A percentile compares a stretch with the other conserved stretches of the same genome.
Evolutionary conservation across 129 eudicot genomes (phyloP).

Genomic region (Glebionis coronaria): DNA sequence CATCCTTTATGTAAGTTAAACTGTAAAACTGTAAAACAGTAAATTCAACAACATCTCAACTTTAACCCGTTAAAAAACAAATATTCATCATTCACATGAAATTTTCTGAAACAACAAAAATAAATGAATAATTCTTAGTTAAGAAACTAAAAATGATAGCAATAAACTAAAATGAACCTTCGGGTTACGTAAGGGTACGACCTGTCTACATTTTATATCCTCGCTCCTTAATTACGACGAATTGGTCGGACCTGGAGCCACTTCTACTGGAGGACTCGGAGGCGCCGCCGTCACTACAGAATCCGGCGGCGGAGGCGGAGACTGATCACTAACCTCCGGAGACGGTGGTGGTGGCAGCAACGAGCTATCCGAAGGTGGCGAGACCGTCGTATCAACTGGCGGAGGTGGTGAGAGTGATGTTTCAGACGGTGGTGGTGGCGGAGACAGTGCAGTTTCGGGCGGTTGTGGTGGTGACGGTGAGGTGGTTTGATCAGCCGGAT

Average conservation of each 20-base stretch:
- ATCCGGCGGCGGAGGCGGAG: no score
- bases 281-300: slow-evolving; percentile 24
- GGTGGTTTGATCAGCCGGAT: slow-evolving; percentile 31
- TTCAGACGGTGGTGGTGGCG: not conserved
- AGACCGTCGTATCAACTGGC: not conserved
- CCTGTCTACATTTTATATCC: no score
- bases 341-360: not conserved
- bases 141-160: no score
- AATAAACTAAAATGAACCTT: not conserved
- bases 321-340: no score
- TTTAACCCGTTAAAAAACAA: not conserved
- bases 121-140: slow-evolving; percentile 13
- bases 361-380: not conserved
- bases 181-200: not conserved
- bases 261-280: slow-evolving; percentile 38
- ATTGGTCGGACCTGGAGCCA: slow-evolving; percentile 58
- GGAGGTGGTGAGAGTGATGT: not conserved
- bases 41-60: slow-evolving; percentile 17
- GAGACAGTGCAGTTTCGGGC: not conserved
- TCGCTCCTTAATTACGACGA: slow-evolving; percentile 24
- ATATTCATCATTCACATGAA: not conserved
- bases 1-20: not conserved
- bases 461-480: no score
- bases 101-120: slow-evolving; percentile 1
- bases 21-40: no score